Evolutionary conservation across 2,329 filamentous ascomycete species (phyloP), one percentile per base, ranked within the genome.

Genomic region (Shiraia sp.): DNA sequence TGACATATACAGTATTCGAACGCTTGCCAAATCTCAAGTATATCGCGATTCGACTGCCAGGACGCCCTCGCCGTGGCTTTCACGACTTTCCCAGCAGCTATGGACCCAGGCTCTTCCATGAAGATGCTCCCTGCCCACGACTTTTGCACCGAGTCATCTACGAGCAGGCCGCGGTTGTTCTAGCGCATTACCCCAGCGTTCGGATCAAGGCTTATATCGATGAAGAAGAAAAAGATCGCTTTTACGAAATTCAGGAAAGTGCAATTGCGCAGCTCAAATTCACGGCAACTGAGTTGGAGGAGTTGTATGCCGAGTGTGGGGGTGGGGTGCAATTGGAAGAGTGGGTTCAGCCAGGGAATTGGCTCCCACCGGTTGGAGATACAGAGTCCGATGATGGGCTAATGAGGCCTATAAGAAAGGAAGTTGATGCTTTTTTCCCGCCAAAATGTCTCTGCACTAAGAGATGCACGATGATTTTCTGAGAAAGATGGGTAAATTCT

Each of bases 91-190:
- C 32, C 0, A 3, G 10, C 6, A 24, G 41, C 10, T 10, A 7
- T 6, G 45, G 51, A 4, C 52, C 52, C 1, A 28, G n/a, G 6
- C 33, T 66, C 1, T 65, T 56, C 13, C 48, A 63, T 27, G 19
- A 45, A 0, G 34, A 48, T 1, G 42, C 23, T 12, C 44, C 53
- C 6, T 68, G 65, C 14, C 51, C 58, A 0, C 53, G 63, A 2
- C 37, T 39, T 0, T 27, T 66, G 1, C 54, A 59, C 22, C 49
- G 59, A 1, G 15, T 57, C 1, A 59, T 66, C 6, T 66, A 61
- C 17, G 61, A 64, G 39, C 47, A 46, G 2, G 41, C 49, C 2
- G 60, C 61, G 0, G 38, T 51, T 6, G 48, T 42, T 0, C 24
- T 65, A 3, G 54, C 51, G 0, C 25, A 23, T 0, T 52, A 53